Evolutionary conservation across 306 rosid species (phyloP), one percentile per base, ranked within the genome.

Genomic region (Delonix regia): DNA sequence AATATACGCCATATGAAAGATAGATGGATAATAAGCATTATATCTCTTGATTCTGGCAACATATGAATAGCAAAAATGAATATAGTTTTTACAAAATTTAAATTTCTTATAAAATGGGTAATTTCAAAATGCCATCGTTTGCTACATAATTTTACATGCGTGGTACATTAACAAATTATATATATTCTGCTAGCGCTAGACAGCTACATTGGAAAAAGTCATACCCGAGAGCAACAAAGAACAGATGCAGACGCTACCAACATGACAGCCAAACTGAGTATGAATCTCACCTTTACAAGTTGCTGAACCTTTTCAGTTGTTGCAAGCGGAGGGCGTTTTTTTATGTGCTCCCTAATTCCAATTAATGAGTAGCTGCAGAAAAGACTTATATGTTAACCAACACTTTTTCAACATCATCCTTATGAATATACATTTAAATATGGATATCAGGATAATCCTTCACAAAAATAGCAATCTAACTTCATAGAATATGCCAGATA

Each of bases 231-330:
- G 47, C 45, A 42, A 70, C 30, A 25, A 77, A 33, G 44, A 52
- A 33, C 57, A 74, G 55, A 30, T 57, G 21, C 10, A 66, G 68
- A 75, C 55, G 9, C n/a, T 22, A 36, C 63, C 18, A 57, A 12
- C 63, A 49, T 4, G 9, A 48, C 67, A 30, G 69, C 53, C 7
- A 73, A 75, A 65, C 15, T 9, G 74, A 18, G 67, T 66, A 72
- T 22, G 8, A 53, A 73, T 77, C 83, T 73, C 82, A 93, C 99
- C 94, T 86, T 92, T n/a, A 92, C 91, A 78, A 86, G 88, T 84
- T 88, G 99, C 90, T 95, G 98, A 86, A 92, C 87, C 90, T 95
- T 95, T 89, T 95, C 99, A 21, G 94, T 87, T 59, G 99, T 88
- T 69, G 99, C 97, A 83, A 91, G 81, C 13, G 98, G 98, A 61